Evolutionary conservation across 371 early-diverging fungal genomes (phyloP).

Genomic region (Mortierella polycephala): DNA sequence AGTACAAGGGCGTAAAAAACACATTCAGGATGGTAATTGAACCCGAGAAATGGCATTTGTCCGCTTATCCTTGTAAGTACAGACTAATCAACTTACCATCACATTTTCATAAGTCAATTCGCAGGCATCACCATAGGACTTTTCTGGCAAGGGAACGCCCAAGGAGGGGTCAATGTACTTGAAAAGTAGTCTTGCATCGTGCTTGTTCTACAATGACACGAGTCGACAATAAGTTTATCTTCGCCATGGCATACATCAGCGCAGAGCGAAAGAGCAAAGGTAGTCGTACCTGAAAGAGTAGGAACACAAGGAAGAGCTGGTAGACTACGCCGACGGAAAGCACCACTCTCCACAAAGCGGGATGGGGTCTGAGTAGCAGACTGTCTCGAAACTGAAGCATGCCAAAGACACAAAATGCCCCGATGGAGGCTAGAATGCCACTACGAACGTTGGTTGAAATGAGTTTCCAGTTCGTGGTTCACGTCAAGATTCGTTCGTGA

Average conservation of each 20-base stretch:
- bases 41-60: background rate
- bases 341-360: constrained; percentile 93
- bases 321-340: constrained; percentile 87
- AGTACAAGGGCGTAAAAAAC: background rate
- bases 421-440: constrained; percentile 76
- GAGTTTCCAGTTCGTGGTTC: background rate
- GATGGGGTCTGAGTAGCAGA: constrained; percentile 95
- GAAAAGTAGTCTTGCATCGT: constrained; percentile 84
- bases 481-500: background rate
- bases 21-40: no score
- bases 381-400: constrained; percentile 93
- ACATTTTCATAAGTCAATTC: constrained; percentile 80
- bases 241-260: background rate
- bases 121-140: constrained; percentile 92
- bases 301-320: constrained; percentile 86
- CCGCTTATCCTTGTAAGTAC: background rate
- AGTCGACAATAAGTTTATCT: no score
- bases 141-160: constrained; percentile 88
- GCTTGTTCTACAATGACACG: constrained; percentile 72
- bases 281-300: constrained; percentile 85
- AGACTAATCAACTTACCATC: constrained; percentile 58
- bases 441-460: constrained; percentile 11
- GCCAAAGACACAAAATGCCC: constrained; percentile 84
- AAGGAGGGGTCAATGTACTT: constrained; percentile 81
- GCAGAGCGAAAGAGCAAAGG: background rate